phyloP scores from a whole-genome alignment of 352 stramenopile species.

The Globisporangium emineosum region DNA sequence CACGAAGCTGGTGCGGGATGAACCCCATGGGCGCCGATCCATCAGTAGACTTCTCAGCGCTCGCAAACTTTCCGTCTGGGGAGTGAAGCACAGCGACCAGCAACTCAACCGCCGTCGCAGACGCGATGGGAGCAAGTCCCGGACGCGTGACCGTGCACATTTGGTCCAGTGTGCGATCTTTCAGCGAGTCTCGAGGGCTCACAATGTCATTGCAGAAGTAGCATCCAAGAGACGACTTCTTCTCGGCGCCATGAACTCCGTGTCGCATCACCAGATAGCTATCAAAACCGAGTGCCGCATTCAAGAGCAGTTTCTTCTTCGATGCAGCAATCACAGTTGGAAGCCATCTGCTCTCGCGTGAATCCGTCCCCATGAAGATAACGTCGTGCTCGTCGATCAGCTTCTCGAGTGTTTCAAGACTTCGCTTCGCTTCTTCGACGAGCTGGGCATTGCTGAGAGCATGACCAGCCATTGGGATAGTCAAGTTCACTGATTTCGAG shows the following conservation, averaged over 20 bases:
- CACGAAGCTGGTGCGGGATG: conserved; percentile 95
- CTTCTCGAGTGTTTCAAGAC: conserved; percentile 78
- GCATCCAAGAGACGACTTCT: conserved; percentile 80
- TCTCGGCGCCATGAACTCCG: conserved; percentile 44
- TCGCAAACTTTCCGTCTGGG: conserved; percentile 64
- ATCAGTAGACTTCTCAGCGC: conserved; percentile 56
- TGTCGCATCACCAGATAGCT: conserved; percentile 98
- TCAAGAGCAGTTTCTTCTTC: conserved; percentile 89
- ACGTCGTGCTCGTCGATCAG: conserved; percentile 94
- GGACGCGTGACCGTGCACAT: conserved; percentile 99
- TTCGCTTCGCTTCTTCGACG: conserved; percentile 56
- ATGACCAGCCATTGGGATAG: conserved; percentile 99
- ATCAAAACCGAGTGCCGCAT: conserved; percentile 91
- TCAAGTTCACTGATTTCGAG: conserved; percentile 85
- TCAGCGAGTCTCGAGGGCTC: conserved; percentile 95
- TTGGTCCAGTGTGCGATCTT: conserved; percentile 98
- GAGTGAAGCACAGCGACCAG: conserved; percentile 95
- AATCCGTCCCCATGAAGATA: conserved; percentile 98
- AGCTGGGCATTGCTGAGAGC: conserved; percentile 58
- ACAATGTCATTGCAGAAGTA: conserved; percentile 99
- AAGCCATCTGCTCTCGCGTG: conserved; percentile 97
- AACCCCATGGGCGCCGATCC: conserved; percentile 64
- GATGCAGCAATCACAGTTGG: conserved; percentile 94
- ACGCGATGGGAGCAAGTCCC: conserved; percentile 91
- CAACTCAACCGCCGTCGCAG: conserved; percentile 95